Evolutionary conservation across 164 flowering plant species (phyloP).

Genomic region (Buxus sempervirens): DNA sequence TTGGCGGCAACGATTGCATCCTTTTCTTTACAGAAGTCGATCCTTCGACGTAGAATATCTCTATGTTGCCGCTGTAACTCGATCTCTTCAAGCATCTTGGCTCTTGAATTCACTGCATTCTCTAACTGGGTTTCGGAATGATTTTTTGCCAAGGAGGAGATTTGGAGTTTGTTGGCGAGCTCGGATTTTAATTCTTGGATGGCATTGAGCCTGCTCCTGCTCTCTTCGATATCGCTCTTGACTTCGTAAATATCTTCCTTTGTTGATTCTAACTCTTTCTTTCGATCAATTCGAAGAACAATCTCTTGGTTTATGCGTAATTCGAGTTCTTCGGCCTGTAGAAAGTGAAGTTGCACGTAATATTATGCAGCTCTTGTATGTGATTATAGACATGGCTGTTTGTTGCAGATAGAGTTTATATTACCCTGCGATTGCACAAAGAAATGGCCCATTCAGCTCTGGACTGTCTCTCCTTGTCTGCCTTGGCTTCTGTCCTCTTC

Average conservation of each 20-base stretch:
- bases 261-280: slow-evolving; percentile 27
- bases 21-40: slow-evolving; percentile 57
- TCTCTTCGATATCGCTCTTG: slow-evolving; percentile 34
- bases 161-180: slow-evolving; percentile 38
- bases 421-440: slow-evolving; percentile 50
- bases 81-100: slow-evolving; percentile 41
- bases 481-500: slow-evolving; percentile 35
- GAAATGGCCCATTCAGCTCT: slow-evolving; percentile 56
- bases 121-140: slow-evolving; percentile 38
- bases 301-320: slow-evolving; percentile 32
- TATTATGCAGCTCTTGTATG: too few relatives aligned
- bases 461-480: slow-evolving; percentile 26
- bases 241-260: slow-evolving; percentile 36
- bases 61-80: slow-evolving; percentile 48
- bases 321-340: slow-evolving; percentile 47
- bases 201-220: slow-evolving; percentile 39
- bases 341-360: too few relatives aligned
- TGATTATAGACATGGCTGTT: too few relatives aligned
- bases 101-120: slow-evolving; percentile 33
- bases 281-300: slow-evolving; percentile 21
- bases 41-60: slow-evolving; percentile 44
- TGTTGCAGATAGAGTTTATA: too few relatives aligned
- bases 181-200: slow-evolving; percentile 42
- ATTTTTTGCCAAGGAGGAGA: slow-evolving; percentile 30
- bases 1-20: slow-evolving; percentile 35